These are phyloP conservation scores for Lavandula angustifolia DNA, from an alignment of 257 asterid species.

Conservation along the genomic window DNA sequence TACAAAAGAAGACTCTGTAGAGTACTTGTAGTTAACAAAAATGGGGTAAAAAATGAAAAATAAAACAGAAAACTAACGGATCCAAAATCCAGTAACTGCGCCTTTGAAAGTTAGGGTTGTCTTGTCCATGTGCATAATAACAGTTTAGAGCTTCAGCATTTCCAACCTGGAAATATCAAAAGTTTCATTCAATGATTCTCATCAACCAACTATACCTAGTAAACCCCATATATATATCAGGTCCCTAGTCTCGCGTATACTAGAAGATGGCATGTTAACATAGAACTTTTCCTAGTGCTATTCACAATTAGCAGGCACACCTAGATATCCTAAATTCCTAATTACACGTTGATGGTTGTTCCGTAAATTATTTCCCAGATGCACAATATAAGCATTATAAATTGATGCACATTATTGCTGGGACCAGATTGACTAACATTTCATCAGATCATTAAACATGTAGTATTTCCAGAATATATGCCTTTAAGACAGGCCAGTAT, in stretches of 20 bases:
- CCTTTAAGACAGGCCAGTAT: slow-evolving; percentile 26
- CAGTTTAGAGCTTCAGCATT: slow-evolving; percentile 85
- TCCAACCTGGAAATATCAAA: slow-evolving; percentile 72
- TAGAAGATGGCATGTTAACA: slow-evolving; percentile 11
- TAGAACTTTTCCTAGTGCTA: slow-evolving; percentile 14
- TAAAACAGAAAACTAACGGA: slow-evolving; percentile 44
- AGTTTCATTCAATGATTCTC: slow-evolving; percentile 31
- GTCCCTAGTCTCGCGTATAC: not conserved
- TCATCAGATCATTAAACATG: slow-evolving; percentile 13
- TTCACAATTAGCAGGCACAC: slow-evolving; percentile 23
- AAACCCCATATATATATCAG: slow-evolving; percentile 16
- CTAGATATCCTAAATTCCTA: not conserved
- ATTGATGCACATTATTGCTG: slow-evolving; percentile 8
- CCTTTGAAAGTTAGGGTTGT: slow-evolving; percentile 77
- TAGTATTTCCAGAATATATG: slow-evolving; percentile 4
- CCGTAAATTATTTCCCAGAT: slow-evolving; percentile 5
- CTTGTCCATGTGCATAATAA: slow-evolving; percentile 94
- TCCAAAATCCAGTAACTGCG: slow-evolving; percentile 98
- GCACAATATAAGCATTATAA: not conserved
- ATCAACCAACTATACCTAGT: slow-evolving; percentile 21
- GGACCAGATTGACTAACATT: slow-evolving; percentile 12
- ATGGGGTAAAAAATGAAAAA: too few relatives aligned
- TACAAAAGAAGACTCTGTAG: not conserved
- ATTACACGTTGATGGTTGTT: slow-evolving; percentile 15
- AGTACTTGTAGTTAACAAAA: not conserved